Conservation (phyloP, 2,329 filamentous ascomycete genomes). For the Penicillium sp. region DNA sequence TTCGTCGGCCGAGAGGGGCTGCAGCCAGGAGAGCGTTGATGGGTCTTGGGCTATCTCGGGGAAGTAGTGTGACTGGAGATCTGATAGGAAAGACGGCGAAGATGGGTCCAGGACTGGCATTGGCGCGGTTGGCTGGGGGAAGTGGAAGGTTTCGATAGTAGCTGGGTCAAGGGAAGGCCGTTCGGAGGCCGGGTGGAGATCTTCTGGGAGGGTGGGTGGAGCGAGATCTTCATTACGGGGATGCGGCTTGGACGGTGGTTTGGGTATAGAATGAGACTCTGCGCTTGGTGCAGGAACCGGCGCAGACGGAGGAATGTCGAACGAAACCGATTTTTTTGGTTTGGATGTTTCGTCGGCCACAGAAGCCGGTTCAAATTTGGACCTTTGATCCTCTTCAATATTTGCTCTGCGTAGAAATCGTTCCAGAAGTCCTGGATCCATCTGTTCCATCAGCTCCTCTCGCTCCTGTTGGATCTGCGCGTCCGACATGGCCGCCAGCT, state of each 20-base stretch:
- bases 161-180: constrained; percentile 30
- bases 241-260: constrained; percentile 2
- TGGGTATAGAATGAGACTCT: constrained; percentile 6
- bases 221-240: constrained; percentile 33
- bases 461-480: constrained; percentile 78
- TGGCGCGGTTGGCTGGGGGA: constrained; percentile 47
- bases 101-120: constrained; percentile 75
- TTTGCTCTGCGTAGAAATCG: constrained; percentile 72
- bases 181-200: constrained; percentile 42
- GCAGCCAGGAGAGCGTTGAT: constrained; percentile 85
- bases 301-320: constrained; percentile 17
- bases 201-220: constrained; percentile 34
- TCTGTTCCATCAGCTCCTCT: constrained; percentile 71
- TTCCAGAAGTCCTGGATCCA: constrained; percentile 74
- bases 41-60: constrained; percentile 82
- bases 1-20: constrained; percentile 64
- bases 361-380: constrained; percentile 4
- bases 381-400: constrained; percentile 59
- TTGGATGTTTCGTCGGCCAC: constrained; percentile 9
- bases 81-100: constrained; percentile 76
- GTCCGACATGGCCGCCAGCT: constrained; percentile 72
- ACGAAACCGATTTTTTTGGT: constrained; percentile 33
- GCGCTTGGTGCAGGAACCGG: constrained; percentile 6
- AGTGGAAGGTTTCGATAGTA: constrained; percentile 36
- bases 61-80: constrained; percentile 91